Percentiles rank a stretch among this genome's conserved stretches.
These are phyloP conservation scores for Chalciporus pseudorubinellus DNA, from an alignment of 768 basidiomycete species.

Conservation along the genomic window DNA sequence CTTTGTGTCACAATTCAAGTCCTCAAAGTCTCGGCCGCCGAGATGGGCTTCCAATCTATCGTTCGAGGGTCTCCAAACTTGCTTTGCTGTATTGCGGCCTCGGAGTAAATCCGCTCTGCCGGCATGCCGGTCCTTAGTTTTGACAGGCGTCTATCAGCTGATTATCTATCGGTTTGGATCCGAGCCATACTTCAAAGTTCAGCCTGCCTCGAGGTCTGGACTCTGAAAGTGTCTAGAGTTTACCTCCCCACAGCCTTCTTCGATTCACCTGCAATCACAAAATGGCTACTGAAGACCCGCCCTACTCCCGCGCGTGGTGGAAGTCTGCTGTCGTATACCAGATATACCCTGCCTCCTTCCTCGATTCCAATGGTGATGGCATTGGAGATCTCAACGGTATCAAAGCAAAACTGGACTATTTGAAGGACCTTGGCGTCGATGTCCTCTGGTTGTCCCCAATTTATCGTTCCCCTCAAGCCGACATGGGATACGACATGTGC, in stretches of 20 bases:
- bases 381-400: conserved; percentile 72
- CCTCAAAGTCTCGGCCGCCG: conserved; percentile 4
- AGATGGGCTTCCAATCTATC: not conserved
- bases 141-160: conserved; percentile 13
- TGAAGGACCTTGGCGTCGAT: conserved; percentile 65
- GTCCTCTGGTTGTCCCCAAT: conserved; percentile 63
- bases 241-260: conserved; percentile 17
- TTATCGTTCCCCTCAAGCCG: conserved; percentile 62
- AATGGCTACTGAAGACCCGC: conserved; percentile 16
- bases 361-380: conserved; percentile 70
- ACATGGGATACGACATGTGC: conserved; percentile 76
- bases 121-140: not conserved
- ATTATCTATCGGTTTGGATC: conserved; percentile 7
- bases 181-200: conserved; percentile 8
- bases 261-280: conserved; percentile 2
- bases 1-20: conserved; percentile 9
- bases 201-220: conserved; percentile 19
- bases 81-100: not conserved
- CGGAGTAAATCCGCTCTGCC: not conserved
- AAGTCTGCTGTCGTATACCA: conserved; percentile 60
- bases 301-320: conserved; percentile 47
- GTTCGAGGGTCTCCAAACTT: not conserved
- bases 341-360: conserved; percentile 70
- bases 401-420: conserved; percentile 59
- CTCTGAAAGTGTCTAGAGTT: conserved; percentile 3